Evolutionary conservation across 257 asterid species (phyloP).

Genomic region (Euphrasia confusa): DNA sequence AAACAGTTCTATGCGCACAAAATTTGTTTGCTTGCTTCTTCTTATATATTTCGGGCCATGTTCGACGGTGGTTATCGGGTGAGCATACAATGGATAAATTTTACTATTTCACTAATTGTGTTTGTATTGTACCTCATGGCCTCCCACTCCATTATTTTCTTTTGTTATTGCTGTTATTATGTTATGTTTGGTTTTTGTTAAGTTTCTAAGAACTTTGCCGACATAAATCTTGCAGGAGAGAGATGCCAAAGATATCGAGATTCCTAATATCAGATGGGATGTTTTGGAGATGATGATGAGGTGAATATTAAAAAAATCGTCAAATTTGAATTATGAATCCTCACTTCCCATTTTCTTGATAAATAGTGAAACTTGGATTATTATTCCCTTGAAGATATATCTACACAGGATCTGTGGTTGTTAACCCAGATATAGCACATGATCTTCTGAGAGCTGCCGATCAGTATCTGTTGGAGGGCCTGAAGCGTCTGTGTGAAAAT

Average conservation of each 20-base stretch:
- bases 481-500: conserved; percentile 86
- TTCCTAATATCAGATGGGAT: conserved; percentile 95
- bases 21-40: conserved; percentile 93
- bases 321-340: neutral
- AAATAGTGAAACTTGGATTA: conserved; percentile 10
- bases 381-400: conserved; percentile 51
- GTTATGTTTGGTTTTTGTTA: conserved; percentile 20
- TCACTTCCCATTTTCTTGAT: neutral
- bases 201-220: conserved; percentile 6
- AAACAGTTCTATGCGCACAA: conserved; percentile 91
- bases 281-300: conserved; percentile 99
- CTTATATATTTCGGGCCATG: conserved; percentile 97
- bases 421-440: conserved; percentile 74
- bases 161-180: neutral
- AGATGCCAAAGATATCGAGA: conserved; percentile 95
- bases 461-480: conserved; percentile 97
- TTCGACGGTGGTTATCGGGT: conserved; percentile 99
- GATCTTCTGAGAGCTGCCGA: conserved; percentile 96
- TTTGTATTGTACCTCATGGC: neutral
- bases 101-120: conserved; percentile 8
- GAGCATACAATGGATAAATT: conserved; percentile 24
- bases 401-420: conserved; percentile 89
- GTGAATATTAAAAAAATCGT: conserved; percentile 26
- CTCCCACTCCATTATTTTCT: neutral
- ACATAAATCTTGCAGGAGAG: conserved; percentile 62